These are phyloP conservation scores for Phialophora tarda DNA, from an alignment of 2,329 filamentous ascomycete genomes.

Conservation along the genomic window DNA sequence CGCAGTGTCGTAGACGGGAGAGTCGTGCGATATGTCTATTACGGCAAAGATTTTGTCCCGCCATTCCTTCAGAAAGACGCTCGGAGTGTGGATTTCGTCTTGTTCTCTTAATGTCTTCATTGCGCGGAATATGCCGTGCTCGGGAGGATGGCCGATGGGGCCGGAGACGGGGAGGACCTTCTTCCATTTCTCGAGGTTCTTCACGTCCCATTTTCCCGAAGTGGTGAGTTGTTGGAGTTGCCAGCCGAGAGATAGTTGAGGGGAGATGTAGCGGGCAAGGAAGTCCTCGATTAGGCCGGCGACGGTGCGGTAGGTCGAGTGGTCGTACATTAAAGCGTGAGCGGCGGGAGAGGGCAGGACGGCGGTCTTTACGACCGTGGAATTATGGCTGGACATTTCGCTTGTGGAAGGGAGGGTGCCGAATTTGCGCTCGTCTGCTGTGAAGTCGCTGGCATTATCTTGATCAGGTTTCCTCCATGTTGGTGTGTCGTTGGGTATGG, in stretches of 20 bases:
- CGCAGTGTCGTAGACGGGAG: conserved; percentile 82
- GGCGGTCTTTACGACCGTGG: conserved; percentile 66
- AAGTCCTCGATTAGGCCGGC: conserved; percentile 85
- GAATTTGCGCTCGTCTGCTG: conserved; percentile 47
- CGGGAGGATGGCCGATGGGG: conserved; percentile 63
- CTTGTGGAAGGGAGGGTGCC: conserved; percentile 49
- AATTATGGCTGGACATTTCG: conserved; percentile 33
- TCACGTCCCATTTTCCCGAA: conserved; percentile 96
- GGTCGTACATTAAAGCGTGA: conserved; percentile 83
- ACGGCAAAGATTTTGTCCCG: conserved; percentile 72
- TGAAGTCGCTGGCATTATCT: conserved; percentile 37
- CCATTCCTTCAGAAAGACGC: conserved; percentile 72
- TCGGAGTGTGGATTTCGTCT: conserved; percentile 80
- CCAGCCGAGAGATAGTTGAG: conserved; percentile 82
- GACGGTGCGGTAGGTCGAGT: conserved; percentile 74
- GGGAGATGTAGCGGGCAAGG: conserved; percentile 73
- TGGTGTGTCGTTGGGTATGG: not conserved
- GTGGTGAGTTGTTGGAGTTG: conserved; percentile 87
- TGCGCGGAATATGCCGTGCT: conserved; percentile 72
- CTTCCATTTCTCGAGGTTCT: conserved; percentile 92
- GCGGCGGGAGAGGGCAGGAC: conserved; percentile 78
- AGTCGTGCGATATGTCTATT: conserved; percentile 89
- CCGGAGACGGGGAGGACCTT: conserved; percentile 76
- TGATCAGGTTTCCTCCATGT: not conserved
- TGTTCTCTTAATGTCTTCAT: conserved; percentile 93